Percentiles rank a stretch among this genome's conserved stretches.
phyloP scores from a whole-genome alignment of 345 rosid genomes.

The Aquilaria malaccensis region DNA sequence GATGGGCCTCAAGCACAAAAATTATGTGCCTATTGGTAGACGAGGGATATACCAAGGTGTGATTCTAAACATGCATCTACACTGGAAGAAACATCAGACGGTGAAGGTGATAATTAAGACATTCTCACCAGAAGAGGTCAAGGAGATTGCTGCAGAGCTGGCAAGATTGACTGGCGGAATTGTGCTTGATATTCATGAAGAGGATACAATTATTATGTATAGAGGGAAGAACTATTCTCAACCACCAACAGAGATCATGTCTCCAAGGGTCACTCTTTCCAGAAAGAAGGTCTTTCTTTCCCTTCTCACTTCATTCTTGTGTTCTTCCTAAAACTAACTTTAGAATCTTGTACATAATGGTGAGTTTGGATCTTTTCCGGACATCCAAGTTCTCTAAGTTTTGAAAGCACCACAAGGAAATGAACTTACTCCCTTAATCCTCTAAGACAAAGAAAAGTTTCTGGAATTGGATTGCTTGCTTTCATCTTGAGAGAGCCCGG shows the following conservation, averaged over 20 bases:
- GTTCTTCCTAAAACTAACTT: neutral
- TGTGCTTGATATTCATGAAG: constrained; percentile 80
- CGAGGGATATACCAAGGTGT: constrained; percentile 95
- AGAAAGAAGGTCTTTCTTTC: constrained; percentile 58
- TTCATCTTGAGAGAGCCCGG: too few relatives aligned
- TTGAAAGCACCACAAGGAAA: too few relatives aligned
- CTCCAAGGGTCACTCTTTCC: constrained; percentile 75
- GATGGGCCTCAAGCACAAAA: constrained; percentile 91
- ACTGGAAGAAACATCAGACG: constrained; percentile 98
- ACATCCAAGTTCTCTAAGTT: too few relatives aligned
- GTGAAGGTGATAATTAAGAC: constrained; percentile 80
- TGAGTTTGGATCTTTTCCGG: too few relatives aligned
- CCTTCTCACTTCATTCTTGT: constrained; percentile 1
- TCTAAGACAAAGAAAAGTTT: too few relatives aligned
- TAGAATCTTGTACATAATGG: too few relatives aligned
- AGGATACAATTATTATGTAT: constrained; percentile 79
- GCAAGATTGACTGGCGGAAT: constrained; percentile 86
- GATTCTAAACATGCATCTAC: constrained; percentile 95
- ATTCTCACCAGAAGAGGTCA: constrained; percentile 77
- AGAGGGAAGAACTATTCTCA: constrained; percentile 92
- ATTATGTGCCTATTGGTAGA: constrained; percentile 91
- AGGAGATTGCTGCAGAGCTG: constrained; percentile 77
- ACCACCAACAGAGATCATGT: constrained; percentile 96
- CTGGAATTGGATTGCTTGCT: too few relatives aligned
- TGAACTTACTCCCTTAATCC: too few relatives aligned